Conservation (phyloP, 345 rosid genomes). For the Carallia pectinifolia region DNA sequence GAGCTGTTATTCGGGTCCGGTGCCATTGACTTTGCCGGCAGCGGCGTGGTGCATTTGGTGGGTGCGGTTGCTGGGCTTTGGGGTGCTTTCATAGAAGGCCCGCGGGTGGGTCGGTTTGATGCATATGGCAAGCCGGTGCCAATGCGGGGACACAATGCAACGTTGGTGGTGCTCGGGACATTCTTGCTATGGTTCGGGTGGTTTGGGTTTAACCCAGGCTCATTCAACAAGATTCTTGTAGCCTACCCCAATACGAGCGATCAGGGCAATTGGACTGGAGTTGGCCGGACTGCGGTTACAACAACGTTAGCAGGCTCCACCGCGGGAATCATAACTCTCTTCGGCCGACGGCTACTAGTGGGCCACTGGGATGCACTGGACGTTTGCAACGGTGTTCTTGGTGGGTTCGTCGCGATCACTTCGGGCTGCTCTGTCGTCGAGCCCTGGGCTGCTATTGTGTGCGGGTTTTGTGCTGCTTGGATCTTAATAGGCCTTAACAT, state of each 20-base stretch:
- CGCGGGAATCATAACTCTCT: slow-evolving; percentile 47
- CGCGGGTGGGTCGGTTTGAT: slow-evolving; percentile 55
- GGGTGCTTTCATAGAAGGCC: slow-evolving; percentile 59
- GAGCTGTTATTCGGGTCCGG: slow-evolving; percentile 51
- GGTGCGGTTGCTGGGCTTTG: slow-evolving; percentile 59
- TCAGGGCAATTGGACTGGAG: slow-evolving; percentile 59
- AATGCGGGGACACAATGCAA: slow-evolving; percentile 64
- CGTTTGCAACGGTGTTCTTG: slow-evolving; percentile 57
- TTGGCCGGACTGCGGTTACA: slow-evolving; percentile 50
- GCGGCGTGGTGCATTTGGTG: slow-evolving; percentile 56
- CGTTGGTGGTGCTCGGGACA: slow-evolving; percentile 56
- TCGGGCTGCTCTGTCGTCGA: slow-evolving; percentile 66
- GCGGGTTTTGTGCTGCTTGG: slow-evolving; percentile 50
- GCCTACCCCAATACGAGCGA: slow-evolving; percentile 44
- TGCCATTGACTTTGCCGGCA: slow-evolving; percentile 62
- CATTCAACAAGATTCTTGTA: slow-evolving; percentile 47
- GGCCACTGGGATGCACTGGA: slow-evolving; percentile 68
- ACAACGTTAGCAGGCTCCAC: slow-evolving; percentile 56
- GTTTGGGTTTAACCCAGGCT: slow-evolving; percentile 66
- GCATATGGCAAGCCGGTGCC: slow-evolving; percentile 49
- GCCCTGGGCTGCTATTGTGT: slow-evolving; percentile 66
- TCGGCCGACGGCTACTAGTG: slow-evolving; percentile 45
- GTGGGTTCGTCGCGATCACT: slow-evolving; percentile 59
- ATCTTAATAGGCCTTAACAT: slow-evolving; percentile 54
- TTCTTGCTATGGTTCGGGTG: slow-evolving; percentile 63